phyloP scores from a whole-genome alignment of 2,329 filamentous ascomycete genomes.

The Xylaria arbuscula region DNA sequence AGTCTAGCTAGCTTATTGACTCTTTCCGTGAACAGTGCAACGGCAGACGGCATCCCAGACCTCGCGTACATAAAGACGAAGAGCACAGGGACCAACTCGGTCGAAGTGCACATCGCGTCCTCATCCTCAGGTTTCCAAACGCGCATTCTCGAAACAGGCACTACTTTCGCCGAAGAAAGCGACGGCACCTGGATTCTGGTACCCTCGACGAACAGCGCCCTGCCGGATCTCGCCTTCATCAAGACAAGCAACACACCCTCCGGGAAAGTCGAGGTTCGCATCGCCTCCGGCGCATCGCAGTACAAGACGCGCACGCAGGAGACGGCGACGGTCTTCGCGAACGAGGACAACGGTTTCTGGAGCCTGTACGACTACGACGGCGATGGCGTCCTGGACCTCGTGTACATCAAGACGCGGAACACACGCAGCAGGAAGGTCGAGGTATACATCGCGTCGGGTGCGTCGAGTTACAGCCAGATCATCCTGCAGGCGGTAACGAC shows the following conservation, averaged over 20 bases:
- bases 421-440: conserved; percentile 19
- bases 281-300: conserved; percentile 27
- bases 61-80: conserved; percentile 33
- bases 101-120: conserved; percentile 33
- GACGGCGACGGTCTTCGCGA: conserved; percentile 22
- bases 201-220: conserved; percentile 15
- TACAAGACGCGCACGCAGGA: conserved; percentile 24
- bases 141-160: conserved; percentile 26
- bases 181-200: conserved; percentile 33
- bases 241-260: conserved; percentile 32
- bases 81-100: conserved; percentile 11
- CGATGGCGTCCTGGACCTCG: conserved; percentile 24
- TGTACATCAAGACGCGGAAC: conserved; percentile 30
- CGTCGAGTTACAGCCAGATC: conserved; percentile 20
- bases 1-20: neutral
- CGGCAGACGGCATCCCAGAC: conserved; percentile 9
- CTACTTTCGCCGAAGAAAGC: conserved; percentile 17
- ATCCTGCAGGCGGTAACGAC: conserved; percentile 16
- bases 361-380: conserved; percentile 29
- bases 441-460: conserved; percentile 26
- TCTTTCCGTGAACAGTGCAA: conserved; percentile 1
- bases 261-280: conserved; percentile 26
- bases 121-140: conserved; percentile 29
- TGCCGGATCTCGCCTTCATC: conserved; percentile 31
- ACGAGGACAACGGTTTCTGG: conserved; percentile 29